These are phyloP conservation scores for Iris pallida DNA, from an alignment of 116 monocot genomes.

Conservation along the genomic window DNA sequence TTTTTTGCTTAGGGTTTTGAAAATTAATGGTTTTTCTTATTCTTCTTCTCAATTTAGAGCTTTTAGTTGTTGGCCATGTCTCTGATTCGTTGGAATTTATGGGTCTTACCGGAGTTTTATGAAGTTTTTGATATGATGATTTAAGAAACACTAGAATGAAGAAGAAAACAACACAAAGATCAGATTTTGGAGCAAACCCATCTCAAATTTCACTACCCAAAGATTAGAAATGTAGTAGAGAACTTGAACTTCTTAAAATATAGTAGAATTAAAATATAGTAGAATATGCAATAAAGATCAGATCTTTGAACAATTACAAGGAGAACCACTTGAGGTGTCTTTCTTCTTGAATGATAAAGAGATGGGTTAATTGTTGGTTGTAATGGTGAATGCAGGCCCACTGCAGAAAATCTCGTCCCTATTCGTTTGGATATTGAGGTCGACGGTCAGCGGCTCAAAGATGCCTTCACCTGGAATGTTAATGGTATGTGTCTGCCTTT, in stretches of 20 bases:
- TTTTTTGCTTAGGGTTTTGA: background rate
- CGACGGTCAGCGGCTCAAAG: conserved; percentile 74
- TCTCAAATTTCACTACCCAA: background rate
- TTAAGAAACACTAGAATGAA: no score
- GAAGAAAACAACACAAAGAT: no score
- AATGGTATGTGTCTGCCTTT: conserved; percentile 34
- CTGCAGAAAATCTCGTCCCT: conserved; percentile 79
- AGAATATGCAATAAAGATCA: background rate
- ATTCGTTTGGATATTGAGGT: conserved; percentile 81
- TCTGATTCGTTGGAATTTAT: background rate
- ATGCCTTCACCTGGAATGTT: conserved; percentile 92
- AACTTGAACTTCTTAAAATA: background rate
- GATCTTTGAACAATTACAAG: background rate
- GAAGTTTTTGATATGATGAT: background rate
- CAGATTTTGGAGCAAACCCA: background rate
- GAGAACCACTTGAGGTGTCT: no score
- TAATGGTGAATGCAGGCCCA: conserved; percentile 52
- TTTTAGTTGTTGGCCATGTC: conserved; percentile 1
- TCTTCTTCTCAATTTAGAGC: background rate
- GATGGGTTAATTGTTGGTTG: background rate
- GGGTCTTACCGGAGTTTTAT: background rate
- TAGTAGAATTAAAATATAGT: background rate
- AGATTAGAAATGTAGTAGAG: background rate
- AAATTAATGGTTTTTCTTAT: background rate
- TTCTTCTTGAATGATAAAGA: background rate